phyloP scores from a whole-genome alignment of 2,329 filamentous ascomycete species.

The Sporothrix globosa region DNA sequence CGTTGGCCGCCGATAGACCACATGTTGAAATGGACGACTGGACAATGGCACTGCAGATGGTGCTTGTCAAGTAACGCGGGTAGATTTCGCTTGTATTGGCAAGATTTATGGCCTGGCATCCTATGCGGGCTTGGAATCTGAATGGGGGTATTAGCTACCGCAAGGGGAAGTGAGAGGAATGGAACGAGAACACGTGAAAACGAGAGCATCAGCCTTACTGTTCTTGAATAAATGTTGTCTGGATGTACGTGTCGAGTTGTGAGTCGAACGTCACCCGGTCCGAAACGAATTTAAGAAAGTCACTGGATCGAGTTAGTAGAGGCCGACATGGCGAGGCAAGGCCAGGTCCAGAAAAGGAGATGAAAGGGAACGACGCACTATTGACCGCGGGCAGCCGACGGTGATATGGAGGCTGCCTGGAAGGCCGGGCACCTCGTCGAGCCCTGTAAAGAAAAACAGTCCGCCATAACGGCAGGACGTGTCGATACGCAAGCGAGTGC shows the following conservation, averaged over 20 bases:
- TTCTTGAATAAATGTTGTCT: conserved; percentile 71
- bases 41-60: conserved; percentile 90
- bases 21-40: conserved; percentile 82
- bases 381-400: conserved; percentile 39
- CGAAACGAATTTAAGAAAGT: conserved; percentile 83
- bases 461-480: conserved; percentile 39
- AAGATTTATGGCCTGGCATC: conserved; percentile 76
- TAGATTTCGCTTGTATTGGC: conserved; percentile 81
- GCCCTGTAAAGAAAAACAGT: conserved; percentile 68
- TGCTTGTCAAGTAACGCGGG: conserved; percentile 87
- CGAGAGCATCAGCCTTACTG: conserved; percentile 64
- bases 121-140: conserved; percentile 81
- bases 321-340: neutral
- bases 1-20: conserved; percentile 63
- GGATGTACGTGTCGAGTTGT: conserved; percentile 72
- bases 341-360: neutral
- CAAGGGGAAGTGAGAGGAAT: neutral
- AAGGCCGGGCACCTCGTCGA: conserved; percentile 76
- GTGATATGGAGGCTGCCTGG: conserved; percentile 69
- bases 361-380: conserved; percentile 39
- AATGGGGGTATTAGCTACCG: neutral
- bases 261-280: conserved; percentile 76
- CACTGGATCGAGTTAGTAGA: conserved; percentile 54
- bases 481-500: neutral
- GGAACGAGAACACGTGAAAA: neutral